Conservation (phyloP, 768 basidiomycete genomes). For the Auriscalpium vulgare region DNA sequence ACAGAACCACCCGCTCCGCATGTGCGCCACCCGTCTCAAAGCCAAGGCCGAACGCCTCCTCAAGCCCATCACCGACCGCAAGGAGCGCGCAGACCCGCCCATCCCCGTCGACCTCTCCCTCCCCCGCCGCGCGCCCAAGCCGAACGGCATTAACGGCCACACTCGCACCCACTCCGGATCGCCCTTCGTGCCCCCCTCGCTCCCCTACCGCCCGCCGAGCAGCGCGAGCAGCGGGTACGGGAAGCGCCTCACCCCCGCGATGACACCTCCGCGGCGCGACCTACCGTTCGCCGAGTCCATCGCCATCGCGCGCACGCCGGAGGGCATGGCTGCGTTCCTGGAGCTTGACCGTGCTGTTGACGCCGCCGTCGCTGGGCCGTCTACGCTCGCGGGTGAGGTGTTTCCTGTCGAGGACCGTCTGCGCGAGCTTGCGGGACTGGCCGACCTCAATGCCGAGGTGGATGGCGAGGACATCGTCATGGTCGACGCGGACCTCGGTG, state of each 20-base stretch:
- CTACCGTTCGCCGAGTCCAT: constrained; percentile 56
- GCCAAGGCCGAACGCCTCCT: constrained; percentile 81
- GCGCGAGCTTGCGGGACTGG: constrained; percentile 1
- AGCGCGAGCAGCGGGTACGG: constrained; percentile 8
- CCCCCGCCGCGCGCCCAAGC: constrained; percentile 18
- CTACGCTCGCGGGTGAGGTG: background rate
- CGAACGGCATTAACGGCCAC: constrained; percentile 37
- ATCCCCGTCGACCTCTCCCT: constrained; percentile 41
- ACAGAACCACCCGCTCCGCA: constrained; percentile 83
- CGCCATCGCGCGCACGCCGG: constrained; percentile 61
- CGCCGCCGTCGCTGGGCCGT: constrained; percentile 10
- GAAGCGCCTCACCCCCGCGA: constrained; percentile 8
- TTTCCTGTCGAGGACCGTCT: constrained; percentile 16
- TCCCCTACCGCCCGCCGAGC: constrained; percentile 22
- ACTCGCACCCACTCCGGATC: constrained; percentile 28
- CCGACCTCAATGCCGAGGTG: background rate
- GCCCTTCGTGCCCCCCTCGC: constrained; percentile 20
- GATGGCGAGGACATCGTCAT: constrained; percentile 21
- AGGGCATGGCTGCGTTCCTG: constrained; percentile 64
- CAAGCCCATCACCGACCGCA: constrained; percentile 82
- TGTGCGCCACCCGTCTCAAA: constrained; percentile 72
- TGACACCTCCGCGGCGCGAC: constrained; percentile 28
- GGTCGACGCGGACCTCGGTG: constrained; percentile 34
- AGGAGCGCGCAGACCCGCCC: constrained; percentile 65
- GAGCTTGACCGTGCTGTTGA: constrained; percentile 51